phyloP scores from a whole-genome alignment of 2,329 filamentous ascomycete species.

The Volutella citrinella region DNA sequence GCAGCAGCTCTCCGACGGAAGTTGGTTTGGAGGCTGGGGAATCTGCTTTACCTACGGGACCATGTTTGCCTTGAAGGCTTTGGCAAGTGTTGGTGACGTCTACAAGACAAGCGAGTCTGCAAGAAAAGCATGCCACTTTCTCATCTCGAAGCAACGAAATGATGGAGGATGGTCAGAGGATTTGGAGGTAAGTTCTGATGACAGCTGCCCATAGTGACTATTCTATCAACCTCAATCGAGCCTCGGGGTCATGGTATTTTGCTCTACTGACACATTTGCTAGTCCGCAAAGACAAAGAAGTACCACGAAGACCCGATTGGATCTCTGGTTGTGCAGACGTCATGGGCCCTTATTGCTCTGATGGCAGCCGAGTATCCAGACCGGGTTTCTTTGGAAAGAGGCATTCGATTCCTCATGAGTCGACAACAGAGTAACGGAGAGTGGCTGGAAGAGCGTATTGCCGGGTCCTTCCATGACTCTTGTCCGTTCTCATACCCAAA shows the following conservation, averaged over 20 bases:
- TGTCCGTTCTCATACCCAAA: slow-evolving; percentile 99
- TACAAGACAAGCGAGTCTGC: slow-evolving; percentile 70
- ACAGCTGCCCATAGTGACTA: too few relatives aligned
- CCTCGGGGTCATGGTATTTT: not conserved
- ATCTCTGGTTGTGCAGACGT: slow-evolving; percentile 89
- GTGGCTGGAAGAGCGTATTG: slow-evolving; percentile 90
- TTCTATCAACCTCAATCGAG: too few relatives aligned
- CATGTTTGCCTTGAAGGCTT: slow-evolving; percentile 90
- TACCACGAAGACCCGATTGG: slow-evolving; percentile 71
- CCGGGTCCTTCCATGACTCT: slow-evolving; percentile 96
- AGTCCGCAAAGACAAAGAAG: slow-evolving; percentile 71
- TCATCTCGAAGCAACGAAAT: slow-evolving; percentile 75
- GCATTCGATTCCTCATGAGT: slow-evolving; percentile 74
- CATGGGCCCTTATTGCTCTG: slow-evolving; percentile 80
- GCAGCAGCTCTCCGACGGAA: slow-evolving; percentile 75
- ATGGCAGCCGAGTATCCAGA: slow-evolving; percentile 80
- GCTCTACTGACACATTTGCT: slow-evolving; percentile 11
- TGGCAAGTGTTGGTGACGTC: slow-evolving; percentile 76
- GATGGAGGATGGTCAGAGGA: slow-evolving; percentile 97
- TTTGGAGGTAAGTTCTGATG: slow-evolving; percentile 58
- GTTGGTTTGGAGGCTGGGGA: slow-evolving; percentile 96
- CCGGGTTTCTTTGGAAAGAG: slow-evolving; percentile 65
- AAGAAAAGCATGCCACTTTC: slow-evolving; percentile 75
- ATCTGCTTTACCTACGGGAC: slow-evolving; percentile 96
- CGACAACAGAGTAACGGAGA: slow-evolving; percentile 84